Evolutionary conservation across 768 basidiomycete species (phyloP), one percentile per base, ranked within the genome.

Genomic region (Hysterangium stoloniferum): DNA sequence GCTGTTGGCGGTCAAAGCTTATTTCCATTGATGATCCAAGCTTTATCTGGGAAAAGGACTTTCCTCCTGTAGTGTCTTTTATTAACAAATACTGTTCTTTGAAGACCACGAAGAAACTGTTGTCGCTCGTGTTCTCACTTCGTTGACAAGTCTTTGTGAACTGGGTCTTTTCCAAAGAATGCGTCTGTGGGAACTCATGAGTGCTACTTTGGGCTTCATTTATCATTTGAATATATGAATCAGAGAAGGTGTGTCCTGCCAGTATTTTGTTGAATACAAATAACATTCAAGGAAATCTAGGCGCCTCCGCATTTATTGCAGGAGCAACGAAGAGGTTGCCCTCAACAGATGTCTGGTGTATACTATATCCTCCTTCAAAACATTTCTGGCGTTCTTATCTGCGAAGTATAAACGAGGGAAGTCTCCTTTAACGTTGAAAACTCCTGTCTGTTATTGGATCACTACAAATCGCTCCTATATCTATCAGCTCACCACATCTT

Each of bases 181-280:
- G 81, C 79, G 87, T n/a, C 82, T 96, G 52, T 97, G 96, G 94
- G 96, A 98, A 58, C 72, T 97, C 31, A 89, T 95, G 81, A 86
- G 85, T 47, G 82, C 84, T 0, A 84, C 85, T 0, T 68, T 92
- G 27, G 88, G 88, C 1, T 94, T 98, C 65, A 68, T 98, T 45
- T 95, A 90, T 57, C 96, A 99, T 64, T 95, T 96, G 0, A 94
- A 96, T 62, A 68, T 82, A 19, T 98, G 95, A 95, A 89, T 98
- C 64, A 75, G 93, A 51, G 90, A 97, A 76, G 88, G 94, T 84
- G 25, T n/a, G 66, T 49, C 32, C 40, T 41, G 13, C 22, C 40
- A 2, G 7, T 4, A n/a, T n/a, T 27, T 45, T 32, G 20, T 45
- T n/a, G n/a, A n/a, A n/a, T n/a, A n/a, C n/a, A n/a, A 17, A 19